Percentiles rank a stretch among this genome's conserved stretches.
Evolutionary conservation across 306 rosid genomes (phyloP).

Genomic region (Gynostemma pentaphyllum): DNA sequence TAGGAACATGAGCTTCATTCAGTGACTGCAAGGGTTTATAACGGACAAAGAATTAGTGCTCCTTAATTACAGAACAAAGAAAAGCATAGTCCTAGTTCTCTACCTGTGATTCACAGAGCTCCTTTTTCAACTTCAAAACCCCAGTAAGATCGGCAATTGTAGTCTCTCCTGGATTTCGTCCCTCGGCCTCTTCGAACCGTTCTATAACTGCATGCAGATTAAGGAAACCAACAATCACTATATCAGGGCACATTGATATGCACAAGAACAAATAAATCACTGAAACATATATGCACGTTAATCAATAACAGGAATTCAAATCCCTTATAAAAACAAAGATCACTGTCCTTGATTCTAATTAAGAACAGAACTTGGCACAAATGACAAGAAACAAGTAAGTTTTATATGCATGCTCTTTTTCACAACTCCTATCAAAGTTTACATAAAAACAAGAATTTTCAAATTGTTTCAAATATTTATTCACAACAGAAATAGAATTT

Average conservation of each 20-base stretch:
- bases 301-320: conserved; percentile 1
- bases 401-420: not conserved
- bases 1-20: conserved; percentile 58
- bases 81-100: conserved; percentile 6
- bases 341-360: not conserved
- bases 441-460: not conserved
- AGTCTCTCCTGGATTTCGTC: conserved; percentile 49
- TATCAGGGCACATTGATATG: not conserved
- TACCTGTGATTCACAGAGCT: conserved; percentile 67
- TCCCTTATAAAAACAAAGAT: not conserved
- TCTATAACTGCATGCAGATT: conserved; percentile 46
- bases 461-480: not conserved
- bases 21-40: conserved; percentile 42
- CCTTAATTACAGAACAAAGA: not conserved
- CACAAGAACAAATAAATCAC: not conserved
- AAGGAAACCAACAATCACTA: not conserved
- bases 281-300: not conserved
- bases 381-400: not conserved
- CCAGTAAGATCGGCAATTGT: conserved; percentile 52
- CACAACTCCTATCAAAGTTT: not conserved
- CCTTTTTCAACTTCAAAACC: conserved; percentile 58
- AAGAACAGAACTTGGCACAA: not conserved
- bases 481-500: not conserved
- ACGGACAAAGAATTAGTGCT: conserved; percentile 12
- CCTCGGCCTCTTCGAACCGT: conserved; percentile 69